Evolutionary conservation across 208 protist species (phyloP).

Genomic region (Leishmania mexicana): DNA sequence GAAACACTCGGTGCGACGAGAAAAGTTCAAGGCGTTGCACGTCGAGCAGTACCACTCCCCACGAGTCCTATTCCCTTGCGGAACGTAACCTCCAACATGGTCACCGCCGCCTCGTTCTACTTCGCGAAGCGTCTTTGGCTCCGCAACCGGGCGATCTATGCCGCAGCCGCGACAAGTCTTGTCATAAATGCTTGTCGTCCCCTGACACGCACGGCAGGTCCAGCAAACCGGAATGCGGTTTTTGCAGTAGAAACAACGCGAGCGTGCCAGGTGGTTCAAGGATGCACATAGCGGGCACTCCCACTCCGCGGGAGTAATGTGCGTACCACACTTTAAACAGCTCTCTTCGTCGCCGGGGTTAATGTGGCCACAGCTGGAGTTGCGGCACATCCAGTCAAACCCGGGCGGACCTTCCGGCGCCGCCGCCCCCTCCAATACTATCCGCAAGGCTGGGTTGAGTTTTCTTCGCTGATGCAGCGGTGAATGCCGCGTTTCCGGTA

Average conservation of each 20-base stretch:
- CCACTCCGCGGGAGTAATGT: constrained; percentile 74
- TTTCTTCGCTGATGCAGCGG: constrained; percentile 4
- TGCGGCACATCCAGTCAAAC: constrained; percentile 91
- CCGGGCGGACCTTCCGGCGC: constrained; percentile 59
- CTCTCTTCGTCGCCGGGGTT: constrained; percentile 81
- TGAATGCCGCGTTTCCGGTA: constrained; percentile 21
- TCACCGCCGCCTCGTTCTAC: constrained; percentile 11
- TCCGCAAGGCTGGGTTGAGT: background rate
- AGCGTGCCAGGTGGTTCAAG: constrained; percentile 76
- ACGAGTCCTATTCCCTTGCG: constrained; percentile 11
- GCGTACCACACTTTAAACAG: constrained; percentile 62
- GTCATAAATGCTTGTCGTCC: constrained; percentile 82
- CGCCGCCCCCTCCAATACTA: constrained; percentile 4
- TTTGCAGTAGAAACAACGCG: constrained; percentile 78
- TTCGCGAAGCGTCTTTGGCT: constrained; percentile 51
- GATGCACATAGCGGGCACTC: constrained; percentile 81
- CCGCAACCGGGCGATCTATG: constrained; percentile 37
- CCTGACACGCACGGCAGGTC: constrained; percentile 59
- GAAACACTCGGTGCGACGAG: constrained; percentile 69
- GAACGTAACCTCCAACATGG: background rate
- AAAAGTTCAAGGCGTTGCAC: constrained; percentile 80
- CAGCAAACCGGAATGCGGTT: constrained; percentile 73
- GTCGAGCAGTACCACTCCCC: constrained; percentile 76
- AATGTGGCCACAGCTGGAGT: constrained; percentile 55
- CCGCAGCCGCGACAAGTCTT: constrained; percentile 61